Base-by-base conservation (phyloP, 192 early-diverging fungal species). In the Coemansia sp. region DNA sequence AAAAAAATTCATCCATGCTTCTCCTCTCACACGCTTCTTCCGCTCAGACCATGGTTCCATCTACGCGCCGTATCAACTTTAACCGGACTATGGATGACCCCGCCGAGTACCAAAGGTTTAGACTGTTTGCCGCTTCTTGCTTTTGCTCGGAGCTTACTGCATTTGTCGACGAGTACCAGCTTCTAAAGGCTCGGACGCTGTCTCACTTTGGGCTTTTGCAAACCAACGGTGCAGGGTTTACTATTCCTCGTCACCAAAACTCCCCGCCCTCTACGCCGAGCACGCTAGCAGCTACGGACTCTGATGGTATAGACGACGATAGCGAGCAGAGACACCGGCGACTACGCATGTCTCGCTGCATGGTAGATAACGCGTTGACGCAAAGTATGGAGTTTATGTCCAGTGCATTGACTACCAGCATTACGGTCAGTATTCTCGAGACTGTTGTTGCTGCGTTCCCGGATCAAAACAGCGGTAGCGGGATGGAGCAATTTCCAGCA, bases 121-220 rank as follows among this genome's bases (percentile, higher is more conserved):
- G 64, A 17, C 13, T 23, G 21, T 66, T 67, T 43, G 60, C 70
- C 15, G 58, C 58, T 4, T 62, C 70, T 8, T 74, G 70, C 46
- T 67, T 74, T 19, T 65, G 70, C 46, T 63, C 70, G 3, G 70
- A 74, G 36, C 56, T 74, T 5, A 66, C 60, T 0, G 46, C 60
- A 4, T 74, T 74, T 39, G 30, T 67, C 34, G 63, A 74, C 31
- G 59, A 66, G 30, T 74, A 74, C 38, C 70, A 74, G 51, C 21
- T 23, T 15, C 60, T 74, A n/a, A 66, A 67, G 35, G 26, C 53
- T 0, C 43, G 45, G 3, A 60, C 65, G 3, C 25, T 51, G 9
- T 21, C 42, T 9, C 42, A 27, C 3, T 45, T 45, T 27, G 42
- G 27, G n/a, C 32, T 57, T 17, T 9, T 34, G 14, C 25, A 17